phyloP scores from a whole-genome alignment of 495 filamentous ascomycete species.

The Platismatia glauca region DNA sequence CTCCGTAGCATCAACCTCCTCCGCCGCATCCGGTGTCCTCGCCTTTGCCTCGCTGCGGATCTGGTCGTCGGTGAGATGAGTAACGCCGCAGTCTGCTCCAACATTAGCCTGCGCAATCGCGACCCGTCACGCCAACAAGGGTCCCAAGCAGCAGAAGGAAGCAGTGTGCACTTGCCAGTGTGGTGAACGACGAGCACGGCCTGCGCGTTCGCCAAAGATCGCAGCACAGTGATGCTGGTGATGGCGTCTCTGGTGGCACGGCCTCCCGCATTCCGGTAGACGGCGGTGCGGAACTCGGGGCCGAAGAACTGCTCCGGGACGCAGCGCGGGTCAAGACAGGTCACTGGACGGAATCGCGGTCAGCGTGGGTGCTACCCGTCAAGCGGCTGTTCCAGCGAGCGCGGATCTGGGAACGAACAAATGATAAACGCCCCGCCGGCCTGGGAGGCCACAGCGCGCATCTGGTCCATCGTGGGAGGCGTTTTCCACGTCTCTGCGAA shows the following conservation, averaged over 20 bases:
- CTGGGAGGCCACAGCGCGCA: neutral
- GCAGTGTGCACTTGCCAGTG: slow-evolving; percentile 1
- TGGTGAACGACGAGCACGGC: slow-evolving; percentile 12
- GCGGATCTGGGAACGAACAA: neutral
- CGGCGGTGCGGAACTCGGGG: neutral
- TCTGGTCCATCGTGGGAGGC: neutral
- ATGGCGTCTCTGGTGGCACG: slow-evolving; percentile 1
- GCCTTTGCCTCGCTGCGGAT: neutral
- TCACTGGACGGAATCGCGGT: slow-evolving; percentile 25
- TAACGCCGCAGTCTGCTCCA: neutral
- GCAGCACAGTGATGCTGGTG: neutral
- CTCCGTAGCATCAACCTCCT: neutral
- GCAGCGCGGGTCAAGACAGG: slow-evolving; percentile 10
- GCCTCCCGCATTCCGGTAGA: neutral
- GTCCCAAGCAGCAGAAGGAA: neutral
- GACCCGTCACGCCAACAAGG: no score
- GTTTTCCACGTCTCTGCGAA: neutral
- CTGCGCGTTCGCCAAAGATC: neutral
- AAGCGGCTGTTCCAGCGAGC: neutral
- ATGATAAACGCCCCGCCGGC: neutral
- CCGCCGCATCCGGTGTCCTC: slow-evolving; percentile 1
- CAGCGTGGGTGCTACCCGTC: slow-evolving; percentile 20
- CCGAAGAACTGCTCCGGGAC: slow-evolving; percentile 12
- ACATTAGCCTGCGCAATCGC: no score
- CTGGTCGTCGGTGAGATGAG: slow-evolving; percentile 2